These are phyloP conservation scores for Draba incana DNA, from an alignment of 345 rosid species.

Conservation along the genomic window DNA sequence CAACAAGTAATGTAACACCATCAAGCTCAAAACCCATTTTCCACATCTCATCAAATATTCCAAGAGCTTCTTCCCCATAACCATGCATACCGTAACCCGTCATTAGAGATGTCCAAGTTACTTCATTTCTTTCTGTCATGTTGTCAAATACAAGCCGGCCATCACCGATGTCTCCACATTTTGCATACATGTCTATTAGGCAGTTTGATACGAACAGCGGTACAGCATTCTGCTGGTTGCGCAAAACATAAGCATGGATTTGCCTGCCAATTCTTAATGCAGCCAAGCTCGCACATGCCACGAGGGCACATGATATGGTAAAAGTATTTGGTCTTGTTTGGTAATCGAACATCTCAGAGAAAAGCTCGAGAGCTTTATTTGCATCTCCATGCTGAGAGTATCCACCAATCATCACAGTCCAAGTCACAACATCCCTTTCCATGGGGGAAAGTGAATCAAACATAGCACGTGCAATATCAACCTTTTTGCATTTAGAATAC, in stretches of 20 bases:
- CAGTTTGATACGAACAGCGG: slow-evolving; percentile 63
- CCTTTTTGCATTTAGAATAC: slow-evolving; percentile 74
- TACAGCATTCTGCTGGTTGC: slow-evolving; percentile 48
- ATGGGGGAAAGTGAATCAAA: slow-evolving; percentile 53
- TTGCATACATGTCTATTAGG: slow-evolving; percentile 82
- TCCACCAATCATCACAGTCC: slow-evolving; percentile 91
- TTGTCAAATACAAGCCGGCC: slow-evolving; percentile 65
- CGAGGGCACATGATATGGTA: slow-evolving; percentile 75
- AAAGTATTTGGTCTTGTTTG: slow-evolving; percentile 69
- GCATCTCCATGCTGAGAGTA: slow-evolving; percentile 85
- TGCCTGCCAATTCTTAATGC: slow-evolving; percentile 71
- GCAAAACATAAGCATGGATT: slow-evolving; percentile 69
- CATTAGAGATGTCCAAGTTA: slow-evolving; percentile 85
- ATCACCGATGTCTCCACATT: slow-evolving; percentile 65
- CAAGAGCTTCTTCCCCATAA: slow-evolving; percentile 64
- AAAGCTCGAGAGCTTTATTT: slow-evolving; percentile 65
- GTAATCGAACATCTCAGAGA: slow-evolving; percentile 58
- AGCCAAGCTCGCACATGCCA: slow-evolving; percentile 79
- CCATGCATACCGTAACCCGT: slow-evolving; percentile 92
- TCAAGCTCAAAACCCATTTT: slow-evolving; percentile 61
- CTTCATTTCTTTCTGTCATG: slow-evolving; percentile 60
- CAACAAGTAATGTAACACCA: slow-evolving; percentile 68
- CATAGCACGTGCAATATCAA: slow-evolving; percentile 49
- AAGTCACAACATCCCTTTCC: slow-evolving; percentile 71
- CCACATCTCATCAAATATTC: slow-evolving; percentile 65